A percentile compares a stretch with the other conserved stretches of the same genome.
These are phyloP conservation scores for Neurospora tetraspora DNA, from an alignment of 495 filamentous ascomycete species.

Conservation along the genomic window DNA sequence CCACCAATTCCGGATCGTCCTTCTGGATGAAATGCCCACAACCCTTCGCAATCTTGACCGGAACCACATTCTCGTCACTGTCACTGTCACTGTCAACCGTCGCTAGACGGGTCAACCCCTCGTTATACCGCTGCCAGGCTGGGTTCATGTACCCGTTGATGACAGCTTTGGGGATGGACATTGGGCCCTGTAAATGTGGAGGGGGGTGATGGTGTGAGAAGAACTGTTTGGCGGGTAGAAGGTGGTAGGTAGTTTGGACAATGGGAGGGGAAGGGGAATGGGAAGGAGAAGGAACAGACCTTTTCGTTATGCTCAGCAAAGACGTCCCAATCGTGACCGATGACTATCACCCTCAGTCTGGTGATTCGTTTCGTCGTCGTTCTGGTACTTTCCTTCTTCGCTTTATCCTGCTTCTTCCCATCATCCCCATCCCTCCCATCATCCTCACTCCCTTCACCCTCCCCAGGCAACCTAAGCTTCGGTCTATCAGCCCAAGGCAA, in stretches of 20 bases:
- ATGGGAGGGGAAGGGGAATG: not conserved
- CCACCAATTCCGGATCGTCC: constrained; percentile 50
- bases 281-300: constrained; percentile 16
- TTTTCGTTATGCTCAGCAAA: constrained; percentile 44
- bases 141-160: constrained; percentile 45
- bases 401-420: not conserved
- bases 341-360: constrained; percentile 39
- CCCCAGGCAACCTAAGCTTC: constrained; percentile 26
- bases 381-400: not conserved
- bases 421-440: not conserved
- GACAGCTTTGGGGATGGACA: constrained; percentile 30
- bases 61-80: constrained; percentile 25
- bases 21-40: constrained; percentile 56
- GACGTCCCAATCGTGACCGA: constrained; percentile 50
- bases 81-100: not conserved
- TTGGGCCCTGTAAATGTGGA: constrained; percentile 10
- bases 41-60: constrained; percentile 40
- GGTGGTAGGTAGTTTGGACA: too few species aligned
- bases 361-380: not conserved
- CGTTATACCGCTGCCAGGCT: constrained; percentile 47
- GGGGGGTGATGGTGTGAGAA: not conserved
- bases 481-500: constrained; percentile 45
- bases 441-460: constrained; percentile 8
- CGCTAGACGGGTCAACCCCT: constrained; percentile 37
- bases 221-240: not conserved